phyloP scores from a whole-genome alignment of 2,329 filamentous ascomycete species.

The Pseudogymnoascus sp. region DNA sequence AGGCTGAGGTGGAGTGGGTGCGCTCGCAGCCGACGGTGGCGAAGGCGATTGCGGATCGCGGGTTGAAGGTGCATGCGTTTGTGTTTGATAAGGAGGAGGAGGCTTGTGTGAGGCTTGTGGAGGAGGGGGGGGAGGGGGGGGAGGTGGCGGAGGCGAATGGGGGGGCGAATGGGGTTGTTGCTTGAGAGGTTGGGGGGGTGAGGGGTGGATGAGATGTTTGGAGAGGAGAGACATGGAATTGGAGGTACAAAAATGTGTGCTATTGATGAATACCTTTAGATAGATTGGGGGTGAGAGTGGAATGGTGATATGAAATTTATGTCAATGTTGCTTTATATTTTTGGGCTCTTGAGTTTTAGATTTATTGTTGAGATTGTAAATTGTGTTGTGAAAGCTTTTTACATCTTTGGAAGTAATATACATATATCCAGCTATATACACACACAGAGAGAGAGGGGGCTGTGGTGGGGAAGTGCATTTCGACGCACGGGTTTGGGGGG shows the following conservation, averaged over 20 bases:
- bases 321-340: neutral
- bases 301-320: neutral
- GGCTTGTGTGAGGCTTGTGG: constrained; percentile 42
- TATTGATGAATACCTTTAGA: neutral
- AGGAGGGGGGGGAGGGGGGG: constrained; percentile 25
- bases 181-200: neutral
- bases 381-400: neutral
- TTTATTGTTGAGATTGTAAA: neutral
- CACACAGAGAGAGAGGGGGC: too few relatives aligned
- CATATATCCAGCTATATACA: too few relatives aligned
- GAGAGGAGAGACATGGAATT: neutral
- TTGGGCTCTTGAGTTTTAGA: neutral
- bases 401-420: too few relatives aligned
- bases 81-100: constrained; percentile 52
- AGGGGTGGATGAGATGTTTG: neutral
- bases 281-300: neutral
- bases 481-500: too few relatives aligned
- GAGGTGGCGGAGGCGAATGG: constrained; percentile 19
- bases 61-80: constrained; percentile 52
- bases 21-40: constrained; percentile 49
- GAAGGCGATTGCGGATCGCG: constrained; percentile 50
- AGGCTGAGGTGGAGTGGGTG: constrained; percentile 45
- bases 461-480: too few relatives aligned
- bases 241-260: neutral
- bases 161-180: neutral